A percentile compares a stretch with the other conserved stretches of the same genome.
These are phyloP conservation scores for Phytopythium boreale DNA, from an alignment of 352 stramenopile genomes.

Conservation along the genomic window DNA sequence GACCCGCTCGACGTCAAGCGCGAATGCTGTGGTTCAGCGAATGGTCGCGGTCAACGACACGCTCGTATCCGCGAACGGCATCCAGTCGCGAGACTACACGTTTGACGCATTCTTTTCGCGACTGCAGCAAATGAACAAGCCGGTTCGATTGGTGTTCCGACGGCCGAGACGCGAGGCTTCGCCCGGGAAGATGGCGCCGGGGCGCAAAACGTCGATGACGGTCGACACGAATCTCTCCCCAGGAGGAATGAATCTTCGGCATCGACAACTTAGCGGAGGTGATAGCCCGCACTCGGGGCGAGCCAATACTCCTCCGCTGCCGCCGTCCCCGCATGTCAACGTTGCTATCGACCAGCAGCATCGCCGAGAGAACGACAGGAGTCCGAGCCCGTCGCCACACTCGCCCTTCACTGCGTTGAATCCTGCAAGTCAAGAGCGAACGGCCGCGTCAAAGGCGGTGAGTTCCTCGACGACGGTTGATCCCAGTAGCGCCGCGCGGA, in stretches of 20 bases:
- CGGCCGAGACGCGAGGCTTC: constrained; percentile 16
- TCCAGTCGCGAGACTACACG: constrained; percentile 63
- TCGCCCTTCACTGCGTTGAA: not conserved
- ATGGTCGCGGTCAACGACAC: constrained; percentile 77
- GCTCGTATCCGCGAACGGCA: constrained; percentile 71
- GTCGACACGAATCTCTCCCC: constrained; percentile 20
- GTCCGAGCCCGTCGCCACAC: not conserved
- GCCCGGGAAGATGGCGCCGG: constrained; percentile 4
- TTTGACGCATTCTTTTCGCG: constrained; percentile 83
- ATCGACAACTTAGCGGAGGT: constrained; percentile 9
- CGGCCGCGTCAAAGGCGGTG: not conserved
- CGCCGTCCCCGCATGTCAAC: constrained; percentile 24
- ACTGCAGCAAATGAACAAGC: constrained; percentile 85
- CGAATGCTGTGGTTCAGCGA: constrained; percentile 64
- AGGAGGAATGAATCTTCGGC: constrained; percentile 9
- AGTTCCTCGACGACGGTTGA: not conserved
- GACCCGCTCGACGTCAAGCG: constrained; percentile 61
- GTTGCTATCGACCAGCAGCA: not conserved
- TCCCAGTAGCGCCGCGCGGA: not conserved
- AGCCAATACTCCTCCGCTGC: constrained; percentile 20
- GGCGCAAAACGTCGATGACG: constrained; percentile 31
- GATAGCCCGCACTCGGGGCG: constrained; percentile 26
- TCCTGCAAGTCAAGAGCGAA: not conserved
- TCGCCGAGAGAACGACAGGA: not conserved
- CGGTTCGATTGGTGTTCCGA: constrained; percentile 72